Conservation (phyloP, 192 early-diverging fungal genomes). For the Rhizoclosmatium globosum region DNA sequence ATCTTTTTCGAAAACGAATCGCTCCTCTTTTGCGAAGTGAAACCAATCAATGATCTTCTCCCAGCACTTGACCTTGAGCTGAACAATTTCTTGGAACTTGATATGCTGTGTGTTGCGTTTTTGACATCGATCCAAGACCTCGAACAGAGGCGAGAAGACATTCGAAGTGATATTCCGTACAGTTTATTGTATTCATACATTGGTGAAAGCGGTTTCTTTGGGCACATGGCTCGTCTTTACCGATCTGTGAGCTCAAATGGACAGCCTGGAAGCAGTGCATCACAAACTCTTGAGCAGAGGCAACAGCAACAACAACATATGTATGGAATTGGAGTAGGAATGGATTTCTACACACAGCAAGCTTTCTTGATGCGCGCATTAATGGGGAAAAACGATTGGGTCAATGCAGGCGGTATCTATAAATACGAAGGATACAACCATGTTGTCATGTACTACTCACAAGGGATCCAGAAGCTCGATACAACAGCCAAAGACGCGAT, state of each 20-base stretch:
- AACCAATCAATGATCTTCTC: conserved; percentile 30
- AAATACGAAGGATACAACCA: neutral
- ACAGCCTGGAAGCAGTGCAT: conserved; percentile 12
- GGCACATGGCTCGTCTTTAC: neutral
- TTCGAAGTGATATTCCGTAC: conserved; percentile 11
- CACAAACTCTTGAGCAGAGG: neutral
- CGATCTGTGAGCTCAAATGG: conserved; percentile 5
- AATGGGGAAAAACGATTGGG: conserved; percentile 51
- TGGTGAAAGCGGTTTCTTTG: conserved; percentile 13
- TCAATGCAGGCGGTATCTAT: conserved; percentile 23
- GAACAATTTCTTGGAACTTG: conserved; percentile 23
- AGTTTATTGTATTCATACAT: conserved; percentile 16
- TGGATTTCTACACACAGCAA: conserved; percentile 46
- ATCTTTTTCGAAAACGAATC: conserved; percentile 8
- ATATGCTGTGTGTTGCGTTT: conserved; percentile 18
- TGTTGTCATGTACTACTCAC: neutral
- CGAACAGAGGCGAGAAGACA: conserved; percentile 12
- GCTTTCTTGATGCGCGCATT: conserved; percentile 27
- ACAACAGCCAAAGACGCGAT: conserved; percentile 23
- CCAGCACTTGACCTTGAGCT: conserved; percentile 27
- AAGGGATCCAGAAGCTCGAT: conserved; percentile 33
- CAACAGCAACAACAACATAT: conserved; percentile 9
- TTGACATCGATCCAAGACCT: conserved; percentile 15
- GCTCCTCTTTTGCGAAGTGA: conserved; percentile 30
- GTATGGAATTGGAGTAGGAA: conserved; percentile 23